Conservation (phyloP, 768 basidiomycete species). For the Artomyces pyxidatus region DNA sequence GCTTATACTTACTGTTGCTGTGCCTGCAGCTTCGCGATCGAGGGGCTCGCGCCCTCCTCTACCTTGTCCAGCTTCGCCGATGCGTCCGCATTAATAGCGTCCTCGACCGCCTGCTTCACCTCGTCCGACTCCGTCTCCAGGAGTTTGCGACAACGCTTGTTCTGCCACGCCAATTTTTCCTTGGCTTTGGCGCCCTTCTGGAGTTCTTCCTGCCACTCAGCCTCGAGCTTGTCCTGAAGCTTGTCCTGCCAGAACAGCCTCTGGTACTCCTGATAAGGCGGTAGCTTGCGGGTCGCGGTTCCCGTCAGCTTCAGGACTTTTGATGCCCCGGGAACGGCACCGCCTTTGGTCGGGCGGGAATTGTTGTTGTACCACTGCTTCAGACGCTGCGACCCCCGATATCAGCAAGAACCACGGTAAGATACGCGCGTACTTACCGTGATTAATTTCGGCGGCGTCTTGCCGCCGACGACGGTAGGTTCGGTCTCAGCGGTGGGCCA, state of each 20-base stretch:
- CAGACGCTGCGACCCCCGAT: neutral
- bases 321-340: neutral
- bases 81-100: neutral
- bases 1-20: neutral
- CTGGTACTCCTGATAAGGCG: neutral
- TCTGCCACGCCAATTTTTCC: neutral
- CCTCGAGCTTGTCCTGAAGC: neutral
- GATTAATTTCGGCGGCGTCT: neutral
- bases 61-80: neutral
- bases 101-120: neutral
- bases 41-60: neutral
- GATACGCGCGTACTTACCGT: no score
- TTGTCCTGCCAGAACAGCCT: neutral
- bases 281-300: neutral
- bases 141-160: neutral
- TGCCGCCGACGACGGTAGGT: neutral
- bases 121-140: neutral
- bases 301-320: neutral
- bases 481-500: neutral
- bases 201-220: neutral
- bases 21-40: neutral
- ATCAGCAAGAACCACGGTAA: neutral
- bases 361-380: neutral
- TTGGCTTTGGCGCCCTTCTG: neutral
- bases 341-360: neutral